Percentiles rank a stretch among this genome's conserved stretches.
Evolutionary conservation across 257 asterid genomes (phyloP).

Genomic region (Solanum chmielewskii): DNA sequence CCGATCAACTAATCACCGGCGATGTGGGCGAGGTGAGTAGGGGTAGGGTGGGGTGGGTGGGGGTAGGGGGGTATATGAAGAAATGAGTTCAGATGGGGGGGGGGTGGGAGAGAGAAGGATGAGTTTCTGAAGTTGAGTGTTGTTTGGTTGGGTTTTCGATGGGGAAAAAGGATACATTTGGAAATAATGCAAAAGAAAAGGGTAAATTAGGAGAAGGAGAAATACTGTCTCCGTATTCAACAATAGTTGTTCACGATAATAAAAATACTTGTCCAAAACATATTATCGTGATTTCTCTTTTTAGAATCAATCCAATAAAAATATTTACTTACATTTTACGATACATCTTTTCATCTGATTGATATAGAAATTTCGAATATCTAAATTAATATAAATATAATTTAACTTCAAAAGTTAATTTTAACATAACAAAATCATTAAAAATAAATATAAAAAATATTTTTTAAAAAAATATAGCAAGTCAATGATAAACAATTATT

Average conservation of each 20-base stretch:
- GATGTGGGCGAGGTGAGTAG: slow-evolving; percentile 5
- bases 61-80: not conserved
- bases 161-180: slow-evolving; percentile 26
- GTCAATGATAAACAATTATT: too few relatives aligned
- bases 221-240: not conserved
- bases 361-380: not conserved
- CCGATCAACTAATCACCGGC: slow-evolving; percentile 47
- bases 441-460: too few relatives aligned
- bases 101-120: slow-evolving; percentile 1
- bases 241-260: not conserved
- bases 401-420: too few relatives aligned
- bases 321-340: too few relatives aligned
- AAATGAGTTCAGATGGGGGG: not conserved
- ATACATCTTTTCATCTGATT: too few relatives aligned
- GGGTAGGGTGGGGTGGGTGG: not conserved
- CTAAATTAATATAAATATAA: too few relatives aligned
- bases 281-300: too few relatives aligned
- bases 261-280: not conserved
- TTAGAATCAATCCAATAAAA: too few relatives aligned
- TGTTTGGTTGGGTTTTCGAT: slow-evolving; percentile 15
- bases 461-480: fast-evolving
- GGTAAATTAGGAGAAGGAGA: slow-evolving; percentile 16
- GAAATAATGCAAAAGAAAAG: slow-evolving; percentile 9
- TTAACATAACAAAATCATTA: too few relatives aligned
- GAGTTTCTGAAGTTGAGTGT: slow-evolving; percentile 8